Evolutionary conservation across 345 rosid genomes (phyloP), one percentile per base, ranked within the genome.

Genomic region (Populus deltoides): DNA sequence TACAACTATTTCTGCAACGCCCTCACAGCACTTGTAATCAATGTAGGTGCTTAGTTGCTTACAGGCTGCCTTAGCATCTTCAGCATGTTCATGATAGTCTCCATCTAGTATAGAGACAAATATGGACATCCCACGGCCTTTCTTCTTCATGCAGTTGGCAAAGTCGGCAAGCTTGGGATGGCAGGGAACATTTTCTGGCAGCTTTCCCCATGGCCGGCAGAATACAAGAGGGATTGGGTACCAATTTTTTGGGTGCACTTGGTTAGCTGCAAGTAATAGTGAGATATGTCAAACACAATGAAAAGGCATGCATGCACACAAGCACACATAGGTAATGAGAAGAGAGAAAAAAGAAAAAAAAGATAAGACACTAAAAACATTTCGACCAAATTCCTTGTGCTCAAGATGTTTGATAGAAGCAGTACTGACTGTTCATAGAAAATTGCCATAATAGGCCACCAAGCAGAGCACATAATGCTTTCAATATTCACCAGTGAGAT

Each of bases 221-320:
- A 97, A 97, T 70, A 97, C 83, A 68, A 97, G 92, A 27, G 98
- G 99, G 75, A 97, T 97, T 53, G 99, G 99, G 72, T 97, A 97
- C 98, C 99, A 97, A 73, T 97, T 97, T 86, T 97, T 97, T 3
- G 99, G 98, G 78, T 97, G 99, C 82, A 97, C 99, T 85, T 97
- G 99, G 87, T 83, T 92, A 73, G 99, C 99, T 97, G 92, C 84
- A 87, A 75, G 67, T 70, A 43, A 43, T 22, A 24, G 1, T 45
- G 27, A 33, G 75, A 74, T 59, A 70, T 36, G 62, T 36, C 65
- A 72, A 70, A 29, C 74, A 74, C 68, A 16, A 68, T 55, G 33
- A 71, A 27, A 71, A 47, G 27, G 36, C 33, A 25, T 43, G 35
- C 36, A 71, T 6, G 27, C 59, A 29, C 22, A 66, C 71, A 70